phyloP scores from a whole-genome alignment of 768 basidiomycete species.

The Lanmaoa rubissima region DNA sequence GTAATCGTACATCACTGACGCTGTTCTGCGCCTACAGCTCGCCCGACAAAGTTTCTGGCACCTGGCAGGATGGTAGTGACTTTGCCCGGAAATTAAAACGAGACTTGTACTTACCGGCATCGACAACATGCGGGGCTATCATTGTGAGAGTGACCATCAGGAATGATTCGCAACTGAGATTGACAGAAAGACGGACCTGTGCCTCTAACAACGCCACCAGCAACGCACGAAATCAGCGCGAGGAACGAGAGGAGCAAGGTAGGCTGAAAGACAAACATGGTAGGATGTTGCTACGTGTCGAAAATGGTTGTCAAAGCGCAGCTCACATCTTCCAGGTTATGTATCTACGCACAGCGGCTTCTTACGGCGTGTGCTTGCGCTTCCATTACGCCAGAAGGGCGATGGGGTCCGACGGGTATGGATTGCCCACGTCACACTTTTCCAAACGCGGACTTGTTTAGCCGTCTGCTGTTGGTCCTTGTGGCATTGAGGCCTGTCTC shows the following conservation, averaged over 20 bases:
- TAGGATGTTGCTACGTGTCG: background rate
- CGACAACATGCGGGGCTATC: too few relatives aligned
- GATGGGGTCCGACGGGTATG: too few relatives aligned
- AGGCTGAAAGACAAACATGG: conserved; percentile 14
- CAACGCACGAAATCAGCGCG: conserved; percentile 4
- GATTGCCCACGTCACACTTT: too few relatives aligned
- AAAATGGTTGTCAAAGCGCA: background rate
- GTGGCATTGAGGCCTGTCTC: background rate
- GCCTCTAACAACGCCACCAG: conserved; percentile 1
- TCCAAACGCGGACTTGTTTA: too few relatives aligned
- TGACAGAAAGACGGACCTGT: conserved; percentile 6
- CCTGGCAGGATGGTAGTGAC: background rate
- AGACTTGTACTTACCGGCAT: too few relatives aligned
- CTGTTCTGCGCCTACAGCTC: background rate
- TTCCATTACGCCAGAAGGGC: background rate
- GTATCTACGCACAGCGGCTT: conserved; percentile 1
- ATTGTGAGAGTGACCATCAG: background rate
- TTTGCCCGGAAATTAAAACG: too few relatives aligned
- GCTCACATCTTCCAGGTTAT: conserved; percentile 5
- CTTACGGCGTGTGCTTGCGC: background rate
- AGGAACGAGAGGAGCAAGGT: conserved; percentile 13
- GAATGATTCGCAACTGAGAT: background rate
- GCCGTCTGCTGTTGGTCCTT: background rate
- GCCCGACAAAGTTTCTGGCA: background rate
- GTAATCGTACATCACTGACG: conserved; percentile 4